Percentiles rank a stretch among this genome's conserved stretches.
phyloP scores from a whole-genome alignment of 306 rosid genomes.

The Comarum palustre region DNA sequence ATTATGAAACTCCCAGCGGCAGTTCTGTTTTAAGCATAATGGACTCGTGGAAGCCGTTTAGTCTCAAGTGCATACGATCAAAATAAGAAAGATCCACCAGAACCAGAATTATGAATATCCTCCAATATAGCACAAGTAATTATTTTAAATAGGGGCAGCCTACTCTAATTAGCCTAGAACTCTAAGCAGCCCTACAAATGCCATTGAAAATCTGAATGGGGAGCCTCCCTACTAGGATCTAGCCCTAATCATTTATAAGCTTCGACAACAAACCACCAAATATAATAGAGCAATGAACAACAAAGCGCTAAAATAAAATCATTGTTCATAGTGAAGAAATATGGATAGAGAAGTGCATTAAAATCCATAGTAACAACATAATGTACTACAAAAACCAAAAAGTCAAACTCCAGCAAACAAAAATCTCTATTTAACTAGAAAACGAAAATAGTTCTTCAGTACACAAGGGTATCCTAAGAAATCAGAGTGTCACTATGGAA shows the following conservation, averaged over 20 bases:
- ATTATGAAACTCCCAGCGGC: too few species aligned
- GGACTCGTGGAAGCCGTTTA: too few species aligned
- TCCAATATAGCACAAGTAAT: too few species aligned
- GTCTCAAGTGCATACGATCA: too few species aligned
- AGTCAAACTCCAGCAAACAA: background rate
- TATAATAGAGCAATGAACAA: background rate
- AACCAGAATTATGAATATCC: too few species aligned
- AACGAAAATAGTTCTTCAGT: background rate
- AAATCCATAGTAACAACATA: background rate
- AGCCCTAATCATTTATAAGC: background rate
- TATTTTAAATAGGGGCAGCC: too few species aligned
- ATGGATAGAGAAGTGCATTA: background rate
- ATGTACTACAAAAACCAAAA: background rate
- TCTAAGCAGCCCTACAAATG: too few species aligned
- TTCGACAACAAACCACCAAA: background rate
- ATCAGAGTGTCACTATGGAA: background rate
- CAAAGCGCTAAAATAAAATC: background rate
- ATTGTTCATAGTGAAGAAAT: background rate
- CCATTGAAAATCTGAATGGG: background rate
- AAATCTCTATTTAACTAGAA: constrained; percentile 2
- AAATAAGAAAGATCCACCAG: too few species aligned
- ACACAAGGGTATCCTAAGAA: background rate
- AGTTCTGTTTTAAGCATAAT: too few species aligned
- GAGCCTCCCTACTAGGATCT: background rate
- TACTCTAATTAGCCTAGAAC: too few species aligned